phyloP scores from a whole-genome alignment of 73 alveolate genomes.

The Blepharisma japonicum region DNA sequence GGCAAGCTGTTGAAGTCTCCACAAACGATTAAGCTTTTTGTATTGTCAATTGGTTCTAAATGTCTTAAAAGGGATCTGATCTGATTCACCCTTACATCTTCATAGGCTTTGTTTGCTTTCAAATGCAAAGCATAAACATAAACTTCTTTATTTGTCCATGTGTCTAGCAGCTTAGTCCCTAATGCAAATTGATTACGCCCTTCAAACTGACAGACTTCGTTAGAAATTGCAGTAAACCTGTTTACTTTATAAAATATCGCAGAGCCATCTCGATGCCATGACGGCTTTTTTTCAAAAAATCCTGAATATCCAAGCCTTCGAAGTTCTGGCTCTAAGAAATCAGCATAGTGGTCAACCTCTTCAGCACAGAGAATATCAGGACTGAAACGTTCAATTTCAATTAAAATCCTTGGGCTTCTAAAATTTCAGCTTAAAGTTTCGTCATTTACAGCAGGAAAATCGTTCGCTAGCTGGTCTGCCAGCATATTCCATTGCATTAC shows the following conservation, averaged over 20 bases:
- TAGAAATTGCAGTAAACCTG: neutral
- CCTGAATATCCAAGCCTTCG: neutral
- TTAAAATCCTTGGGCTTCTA: neutral
- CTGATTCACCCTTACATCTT: constrained; percentile 2
- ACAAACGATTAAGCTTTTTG: neutral
- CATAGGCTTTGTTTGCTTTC: constrained; percentile 9
- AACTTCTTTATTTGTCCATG: neutral
- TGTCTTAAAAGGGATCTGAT: neutral
- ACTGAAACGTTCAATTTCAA: neutral
- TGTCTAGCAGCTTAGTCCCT: neutral
- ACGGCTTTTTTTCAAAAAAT: neutral
- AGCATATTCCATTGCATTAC: constrained; percentile 16
- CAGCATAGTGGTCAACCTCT: constrained; percentile 6
- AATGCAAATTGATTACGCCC: constrained; percentile 11
- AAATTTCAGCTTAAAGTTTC: neutral
- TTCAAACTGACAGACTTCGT: neutral
- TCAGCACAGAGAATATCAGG: neutral
- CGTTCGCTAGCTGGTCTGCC: constrained; percentile 11
- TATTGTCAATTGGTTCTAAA: neutral
- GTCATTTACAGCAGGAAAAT: constrained; percentile 1
- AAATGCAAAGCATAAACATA: neutral
- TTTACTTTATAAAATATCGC: neutral
- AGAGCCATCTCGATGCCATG: constrained; percentile 22
- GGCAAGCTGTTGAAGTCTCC: neutral
- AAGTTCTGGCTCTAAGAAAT: neutral